Evolutionary conservation across 176 grass and related monocot genomes (phyloP).

Genomic region (Hordeum vulgare): DNA sequence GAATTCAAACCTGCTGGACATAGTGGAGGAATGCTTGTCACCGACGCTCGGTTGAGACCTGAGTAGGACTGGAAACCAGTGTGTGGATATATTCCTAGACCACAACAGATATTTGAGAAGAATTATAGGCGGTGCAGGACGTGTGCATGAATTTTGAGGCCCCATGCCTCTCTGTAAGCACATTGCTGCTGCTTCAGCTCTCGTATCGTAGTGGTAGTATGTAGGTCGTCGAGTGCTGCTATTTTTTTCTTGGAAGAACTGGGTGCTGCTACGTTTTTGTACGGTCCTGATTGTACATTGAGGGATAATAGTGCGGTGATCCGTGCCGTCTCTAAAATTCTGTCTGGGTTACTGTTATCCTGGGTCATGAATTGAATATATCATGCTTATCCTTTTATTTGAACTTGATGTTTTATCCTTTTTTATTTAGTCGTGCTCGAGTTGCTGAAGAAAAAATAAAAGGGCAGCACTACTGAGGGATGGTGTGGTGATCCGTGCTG

Average conservation of each 20-base stretch:
- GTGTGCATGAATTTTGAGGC: constrained; percentile 6
- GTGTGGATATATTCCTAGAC: neutral
- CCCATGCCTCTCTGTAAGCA: neutral
- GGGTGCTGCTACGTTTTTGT: neutral
- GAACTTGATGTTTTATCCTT: no score
- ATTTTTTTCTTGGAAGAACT: no score
- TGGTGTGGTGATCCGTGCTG: no score
- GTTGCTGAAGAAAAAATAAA: no score
- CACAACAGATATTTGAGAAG: neutral
- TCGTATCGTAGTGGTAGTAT: neutral
- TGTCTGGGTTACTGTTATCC: neutral
- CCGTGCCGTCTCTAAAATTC: neutral
- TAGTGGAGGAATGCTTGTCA: constrained; percentile 71
- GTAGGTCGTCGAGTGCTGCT: neutral
- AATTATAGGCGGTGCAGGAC: neutral
- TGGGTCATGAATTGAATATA: neutral
- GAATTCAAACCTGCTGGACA: constrained; percentile 68
- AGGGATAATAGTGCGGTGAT: neutral
- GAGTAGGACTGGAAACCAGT: neutral
- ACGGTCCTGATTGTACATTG: neutral
- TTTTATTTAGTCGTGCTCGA: no score
- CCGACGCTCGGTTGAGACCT: constrained; percentile 65
- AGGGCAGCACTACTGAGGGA: no score
- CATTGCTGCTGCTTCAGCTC: neutral
- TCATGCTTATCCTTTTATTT: neutral